Percentiles rank a stretch among this genome's conserved stretches.
Conservation (phyloP, 2,329 filamentous ascomycete genomes). For the Botrytis porri region DNA sequence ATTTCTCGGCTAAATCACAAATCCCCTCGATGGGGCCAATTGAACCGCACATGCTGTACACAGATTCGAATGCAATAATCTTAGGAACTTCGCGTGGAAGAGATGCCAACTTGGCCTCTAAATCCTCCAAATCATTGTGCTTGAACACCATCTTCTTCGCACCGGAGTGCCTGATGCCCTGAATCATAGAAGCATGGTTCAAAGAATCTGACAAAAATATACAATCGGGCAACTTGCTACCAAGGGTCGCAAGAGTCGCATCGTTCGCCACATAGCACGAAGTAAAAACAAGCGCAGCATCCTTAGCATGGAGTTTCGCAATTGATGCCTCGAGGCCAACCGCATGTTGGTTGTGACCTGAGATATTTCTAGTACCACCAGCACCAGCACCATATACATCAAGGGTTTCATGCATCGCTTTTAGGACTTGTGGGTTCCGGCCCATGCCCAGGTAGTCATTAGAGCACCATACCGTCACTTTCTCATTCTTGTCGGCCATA, state of each 20-base stretch:
- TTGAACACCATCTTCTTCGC: slow-evolving; percentile 98
- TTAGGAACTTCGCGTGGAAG: slow-evolving; percentile 84
- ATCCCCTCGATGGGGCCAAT: slow-evolving; percentile 95
- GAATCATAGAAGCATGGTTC: slow-evolving; percentile 99
- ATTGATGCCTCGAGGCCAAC: slow-evolving; percentile 77
- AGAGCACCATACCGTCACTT: slow-evolving; percentile 97
- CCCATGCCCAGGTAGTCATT: slow-evolving; percentile 99
- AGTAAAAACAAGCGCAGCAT: slow-evolving; percentile 88
- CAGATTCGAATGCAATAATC: slow-evolving; percentile 97
- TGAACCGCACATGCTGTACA: slow-evolving; percentile 99
- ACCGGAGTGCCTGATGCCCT: slow-evolving; percentile 95
- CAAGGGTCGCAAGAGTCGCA: slow-evolving; percentile 92
- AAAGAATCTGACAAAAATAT: slow-evolving; percentile 97
- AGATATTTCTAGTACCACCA: slow-evolving; percentile 95
- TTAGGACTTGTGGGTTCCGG: slow-evolving; percentile 79
- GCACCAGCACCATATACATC: slow-evolving; percentile 94
- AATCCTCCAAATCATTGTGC: slow-evolving; percentile 91
- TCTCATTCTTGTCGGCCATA: slow-evolving; percentile 77
- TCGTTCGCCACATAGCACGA: slow-evolving; percentile 99
- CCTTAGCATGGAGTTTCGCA: slow-evolving; percentile 87
- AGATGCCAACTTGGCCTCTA: slow-evolving; percentile 88
- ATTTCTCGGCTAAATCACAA: slow-evolving; percentile 94
- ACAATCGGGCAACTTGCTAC: slow-evolving; percentile 92
- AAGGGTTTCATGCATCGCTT: slow-evolving; percentile 90
- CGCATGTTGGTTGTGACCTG: slow-evolving; percentile 94